Percentiles rank a stretch among this genome's conserved stretches.
These are phyloP conservation scores for Penicillium silybi DNA, from an alignment of 495 filamentous ascomycete genomes.

Conservation along the genomic window DNA sequence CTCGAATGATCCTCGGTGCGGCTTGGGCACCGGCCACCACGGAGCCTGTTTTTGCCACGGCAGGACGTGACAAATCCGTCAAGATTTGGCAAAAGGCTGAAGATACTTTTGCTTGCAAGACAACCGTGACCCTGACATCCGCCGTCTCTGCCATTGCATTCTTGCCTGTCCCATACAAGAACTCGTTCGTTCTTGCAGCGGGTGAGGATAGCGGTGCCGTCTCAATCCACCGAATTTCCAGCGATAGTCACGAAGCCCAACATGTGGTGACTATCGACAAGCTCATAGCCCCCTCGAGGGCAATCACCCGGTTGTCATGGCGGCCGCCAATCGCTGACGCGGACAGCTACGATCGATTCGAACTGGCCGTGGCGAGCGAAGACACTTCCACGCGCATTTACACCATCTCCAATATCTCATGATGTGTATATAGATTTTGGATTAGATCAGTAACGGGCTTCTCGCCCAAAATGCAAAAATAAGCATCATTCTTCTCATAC, in stretches of 20 bases:
- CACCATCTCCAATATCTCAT: conserved; percentile 42
- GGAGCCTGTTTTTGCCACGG: conserved; percentile 67
- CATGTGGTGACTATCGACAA: conserved; percentile 38
- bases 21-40: conserved; percentile 64
- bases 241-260: conserved; percentile 42
- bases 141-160: conserved; percentile 80
- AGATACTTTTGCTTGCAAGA: conserved; percentile 41
- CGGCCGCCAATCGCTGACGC: conserved; percentile 44
- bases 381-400: conserved; percentile 78
- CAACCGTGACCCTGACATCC: conserved; percentile 51
- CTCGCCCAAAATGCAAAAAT: too few relatives aligned
- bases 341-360: conserved; percentile 26
- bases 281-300: conserved; percentile 59
- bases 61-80: conserved; percentile 79
- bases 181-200: conserved; percentile 55
- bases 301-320: conserved; percentile 76
- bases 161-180: conserved; percentile 32
- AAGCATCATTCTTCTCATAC: too few relatives aligned
- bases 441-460: too few relatives aligned
- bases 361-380: conserved; percentile 78
- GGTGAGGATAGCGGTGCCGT: conserved; percentile 54
- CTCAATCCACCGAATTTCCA: conserved; percentile 36
- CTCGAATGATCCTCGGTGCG: conserved; percentile 82
- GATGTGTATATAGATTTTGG: too few relatives aligned
- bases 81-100: conserved; percentile 64